A percentile compares a stretch with the other conserved stretches of the same genome.
These are phyloP conservation scores for Acer yangbiense DNA, from an alignment of 345 rosid genomes.

Conservation along the genomic window DNA sequence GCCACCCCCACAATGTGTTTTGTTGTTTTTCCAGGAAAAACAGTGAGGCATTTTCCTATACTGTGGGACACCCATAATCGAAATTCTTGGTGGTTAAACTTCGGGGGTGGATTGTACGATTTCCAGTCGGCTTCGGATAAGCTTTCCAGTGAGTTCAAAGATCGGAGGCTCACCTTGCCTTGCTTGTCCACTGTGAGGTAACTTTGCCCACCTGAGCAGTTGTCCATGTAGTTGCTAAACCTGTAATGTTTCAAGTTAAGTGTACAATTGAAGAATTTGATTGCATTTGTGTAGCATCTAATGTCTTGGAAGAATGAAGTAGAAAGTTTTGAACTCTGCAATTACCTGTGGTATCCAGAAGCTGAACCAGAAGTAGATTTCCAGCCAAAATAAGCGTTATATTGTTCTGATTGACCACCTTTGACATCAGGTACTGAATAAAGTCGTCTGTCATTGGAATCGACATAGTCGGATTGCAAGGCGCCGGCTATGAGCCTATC, in stretches of 20 bases:
- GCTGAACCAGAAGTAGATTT: constrained; percentile 42
- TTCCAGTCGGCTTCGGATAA: constrained; percentile 53
- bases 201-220: too few species aligned
- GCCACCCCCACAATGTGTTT: constrained; percentile 43
- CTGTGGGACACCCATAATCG: constrained; percentile 43
- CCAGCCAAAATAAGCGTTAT: constrained; percentile 33
- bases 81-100: constrained; percentile 37
- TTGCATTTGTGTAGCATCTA: too few species aligned
- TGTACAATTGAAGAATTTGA: too few species aligned
- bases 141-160: constrained; percentile 41
- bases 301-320: too few species aligned
- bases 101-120: constrained; percentile 38
- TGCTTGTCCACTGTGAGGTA: too few species aligned
- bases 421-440: constrained; percentile 47
- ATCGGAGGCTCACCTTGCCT: not conserved
- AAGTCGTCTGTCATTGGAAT: constrained; percentile 31
- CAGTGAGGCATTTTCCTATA: constrained; percentile 54
- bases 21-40: constrained; percentile 26
- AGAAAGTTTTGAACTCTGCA: too few species aligned
- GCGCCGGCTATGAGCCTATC: too few species aligned
- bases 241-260: constrained; percentile 10
- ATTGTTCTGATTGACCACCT: constrained; percentile 36
- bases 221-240: too few species aligned
- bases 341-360: constrained; percentile 52
- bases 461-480: constrained; percentile 19